These are phyloP conservation scores for Stemphylium vesicarium DNA, from an alignment of 2,329 filamentous ascomycete species.

Conservation along the genomic window DNA sequence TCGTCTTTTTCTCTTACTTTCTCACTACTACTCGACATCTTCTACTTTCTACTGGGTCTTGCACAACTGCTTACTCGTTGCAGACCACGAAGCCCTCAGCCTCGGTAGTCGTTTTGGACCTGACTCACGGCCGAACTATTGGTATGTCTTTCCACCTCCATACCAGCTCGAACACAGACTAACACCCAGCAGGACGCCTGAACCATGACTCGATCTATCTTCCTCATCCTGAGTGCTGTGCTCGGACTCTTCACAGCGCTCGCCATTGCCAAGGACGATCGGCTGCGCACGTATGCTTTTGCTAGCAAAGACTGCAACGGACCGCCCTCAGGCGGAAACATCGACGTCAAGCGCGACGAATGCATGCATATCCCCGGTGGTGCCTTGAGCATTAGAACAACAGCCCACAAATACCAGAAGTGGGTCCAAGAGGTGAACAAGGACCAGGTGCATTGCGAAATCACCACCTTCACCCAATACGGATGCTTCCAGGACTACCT, in stretches of 20 bases:
- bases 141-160: not conserved
- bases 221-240: conserved; percentile 18
- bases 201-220: conserved; percentile 18
- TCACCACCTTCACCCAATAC: conserved; percentile 17
- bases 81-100: too few relatives aligned
- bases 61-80: too few relatives aligned
- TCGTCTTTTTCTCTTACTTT: too few relatives aligned
- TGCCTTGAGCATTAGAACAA: conserved; percentile 24
- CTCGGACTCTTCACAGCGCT: conserved; percentile 22
- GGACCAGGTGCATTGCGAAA: conserved; percentile 13
- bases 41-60: too few relatives aligned
- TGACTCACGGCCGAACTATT: not conserved
- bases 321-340: conserved; percentile 15
- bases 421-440: conserved; percentile 22
- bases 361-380: conserved; percentile 24
- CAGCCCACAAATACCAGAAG: conserved; percentile 7
- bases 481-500: conserved; percentile 12
- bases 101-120: not conserved
- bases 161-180: not conserved
- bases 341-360: conserved; percentile 25
- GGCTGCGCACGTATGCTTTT: conserved; percentile 25
- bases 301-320: conserved; percentile 23
- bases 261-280: conserved; percentile 21
- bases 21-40: too few relatives aligned
- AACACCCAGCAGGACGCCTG: not conserved